phyloP scores from a whole-genome alignment of 1,139 yeast genomes.

The Lizanozyma gosingica region DNA sequence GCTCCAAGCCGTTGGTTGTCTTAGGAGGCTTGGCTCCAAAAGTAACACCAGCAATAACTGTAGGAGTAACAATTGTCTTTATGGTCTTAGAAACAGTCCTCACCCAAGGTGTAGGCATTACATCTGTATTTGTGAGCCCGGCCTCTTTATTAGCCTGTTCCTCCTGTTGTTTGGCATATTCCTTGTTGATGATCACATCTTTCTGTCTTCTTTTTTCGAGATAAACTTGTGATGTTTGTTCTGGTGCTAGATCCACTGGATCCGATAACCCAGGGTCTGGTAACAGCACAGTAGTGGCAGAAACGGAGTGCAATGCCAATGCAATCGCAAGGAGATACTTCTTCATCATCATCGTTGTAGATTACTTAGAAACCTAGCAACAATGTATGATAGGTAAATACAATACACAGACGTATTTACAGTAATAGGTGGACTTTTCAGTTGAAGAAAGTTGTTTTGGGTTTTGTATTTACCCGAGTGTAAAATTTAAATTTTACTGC shows the following conservation, averaged over 20 bases:
- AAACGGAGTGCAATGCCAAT: background rate
- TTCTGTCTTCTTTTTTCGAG: constrained; percentile 21
- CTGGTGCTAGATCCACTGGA: background rate
- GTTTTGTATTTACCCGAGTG: too few species aligned
- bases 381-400: too few species aligned
- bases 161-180: constrained; percentile 26
- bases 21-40: constrained; percentile 65
- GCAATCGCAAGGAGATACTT: background rate
- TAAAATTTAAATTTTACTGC: too few species aligned
- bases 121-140: constrained; percentile 3
- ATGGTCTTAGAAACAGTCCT: constrained; percentile 55
- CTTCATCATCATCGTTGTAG: background rate
- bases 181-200: constrained; percentile 33
- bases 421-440: too few species aligned
- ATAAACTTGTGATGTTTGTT: constrained; percentile 1
- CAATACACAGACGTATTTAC: too few species aligned
- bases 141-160: constrained; percentile 8
- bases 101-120: constrained; percentile 55
- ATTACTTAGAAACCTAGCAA: too few species aligned
- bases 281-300: background rate
- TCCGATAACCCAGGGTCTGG: too few species aligned
- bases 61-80: constrained; percentile 66
- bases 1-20: constrained; percentile 59
- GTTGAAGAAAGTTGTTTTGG: too few species aligned
- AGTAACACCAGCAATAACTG: constrained; percentile 75